Evolutionary conservation across 2,329 filamentous ascomycete genomes (phyloP).

Genomic region (Cercospora janseana): DNA sequence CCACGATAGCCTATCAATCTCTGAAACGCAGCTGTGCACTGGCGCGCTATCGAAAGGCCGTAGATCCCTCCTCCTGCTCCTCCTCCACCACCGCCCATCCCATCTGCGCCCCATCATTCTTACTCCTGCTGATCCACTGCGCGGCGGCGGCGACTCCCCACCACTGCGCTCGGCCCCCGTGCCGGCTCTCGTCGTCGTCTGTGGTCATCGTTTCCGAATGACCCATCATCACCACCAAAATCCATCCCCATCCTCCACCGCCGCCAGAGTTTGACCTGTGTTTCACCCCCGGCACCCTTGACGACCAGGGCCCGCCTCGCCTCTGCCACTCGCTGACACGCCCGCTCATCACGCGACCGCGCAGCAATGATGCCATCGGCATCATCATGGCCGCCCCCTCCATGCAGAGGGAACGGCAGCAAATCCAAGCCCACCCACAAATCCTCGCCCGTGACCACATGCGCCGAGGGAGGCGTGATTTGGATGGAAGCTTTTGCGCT

Average conservation of each 20-base stretch:
- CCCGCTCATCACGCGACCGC: background rate
- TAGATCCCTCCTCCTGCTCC: slow-evolving; percentile 12
- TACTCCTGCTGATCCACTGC: too few species aligned
- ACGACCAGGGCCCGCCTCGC: background rate
- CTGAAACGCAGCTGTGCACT: slow-evolving; percentile 8
- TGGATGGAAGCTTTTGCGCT: too few species aligned
- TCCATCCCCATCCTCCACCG: background rate
- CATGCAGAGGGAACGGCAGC: too few species aligned
- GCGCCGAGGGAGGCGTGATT: too few species aligned
- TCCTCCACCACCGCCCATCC: too few species aligned
- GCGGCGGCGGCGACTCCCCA: slow-evolving; percentile 11
- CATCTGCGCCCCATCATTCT: too few species aligned
- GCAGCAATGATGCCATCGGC: background rate
- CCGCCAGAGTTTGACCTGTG: slow-evolving; percentile 14
- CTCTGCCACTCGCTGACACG: background rate
- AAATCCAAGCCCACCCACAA: too few species aligned
- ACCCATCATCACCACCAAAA: background rate
- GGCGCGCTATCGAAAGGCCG: slow-evolving; percentile 10
- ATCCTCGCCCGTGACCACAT: too few species aligned
- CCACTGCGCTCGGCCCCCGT: background rate
- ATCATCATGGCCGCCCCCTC: background rate
- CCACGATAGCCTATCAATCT: slow-evolving; percentile 13
- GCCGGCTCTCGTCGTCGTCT: slow-evolving; percentile 5
- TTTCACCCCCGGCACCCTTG: background rate
- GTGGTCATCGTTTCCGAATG: background rate